Evolutionary conservation across 2,329 filamentous ascomycete genomes (phyloP), one percentile per base, ranked within the genome.

Genomic region (Gremmenia infestans): DNA sequence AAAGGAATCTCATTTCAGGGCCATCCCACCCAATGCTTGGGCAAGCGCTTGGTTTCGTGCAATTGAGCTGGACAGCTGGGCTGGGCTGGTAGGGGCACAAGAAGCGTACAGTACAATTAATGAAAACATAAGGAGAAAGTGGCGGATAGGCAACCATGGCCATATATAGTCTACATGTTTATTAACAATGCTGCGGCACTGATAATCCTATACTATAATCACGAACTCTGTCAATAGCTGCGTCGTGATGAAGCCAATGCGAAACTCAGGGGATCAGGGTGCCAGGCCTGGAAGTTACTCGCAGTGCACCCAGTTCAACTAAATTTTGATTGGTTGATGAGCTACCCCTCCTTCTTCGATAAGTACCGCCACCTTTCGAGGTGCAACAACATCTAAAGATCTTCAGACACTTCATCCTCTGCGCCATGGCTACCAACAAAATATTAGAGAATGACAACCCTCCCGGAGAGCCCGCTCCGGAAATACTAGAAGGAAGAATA

Each of bases 401-500:
- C 28, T 14, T 32, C 28, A 32, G 12, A 32, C 28, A 12, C 12
- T 32, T 22, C 22, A 22, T 22, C 45, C 6, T 48, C 23, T 15
- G 14, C 23, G 45, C n/a, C 17, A 48, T 32, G 45, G 12, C 45
- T n/a, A 14, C 45, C 28, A 53, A 48, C 22, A 55, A 52, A 23
- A 28, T 35, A 12, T 4, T 53, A 45, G 65, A 66, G 42, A 57
- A 58, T 45, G 60, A 59, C 7, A 56, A 51, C 11, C 68, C 68
- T 17, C 57, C 60, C 43, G 68, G 68, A 5, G 62, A 68, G 6
- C 56, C 67, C 22, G 67, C 68, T 6, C 58, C 65, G n/a, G 65
- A 67, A 53, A 62, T 71, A 17, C 58, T 69, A 6, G 79, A 87
- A 55, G 85, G 89, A 66, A 86, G 93, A 63, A 89, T 99, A 68